Evolutionary conservation across 164 flowering plant genomes (phyloP).

Genomic region (Aristolochia contorta): DNA sequence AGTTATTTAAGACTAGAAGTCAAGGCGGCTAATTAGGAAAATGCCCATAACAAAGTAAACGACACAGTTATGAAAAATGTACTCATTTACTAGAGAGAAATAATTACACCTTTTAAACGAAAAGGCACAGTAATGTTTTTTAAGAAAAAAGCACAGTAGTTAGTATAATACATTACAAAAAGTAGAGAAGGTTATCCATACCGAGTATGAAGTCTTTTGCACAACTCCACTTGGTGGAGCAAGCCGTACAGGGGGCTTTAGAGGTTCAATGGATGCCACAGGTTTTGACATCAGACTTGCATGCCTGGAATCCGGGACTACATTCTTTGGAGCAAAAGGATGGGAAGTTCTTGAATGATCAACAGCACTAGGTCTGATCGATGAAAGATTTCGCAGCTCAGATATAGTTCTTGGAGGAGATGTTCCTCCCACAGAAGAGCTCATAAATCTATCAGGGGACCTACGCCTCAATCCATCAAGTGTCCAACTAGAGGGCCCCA

Average conservation of each 20-base stretch:
- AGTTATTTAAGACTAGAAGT: too few relatives aligned
- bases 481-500: too few relatives aligned
- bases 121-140: neutral
- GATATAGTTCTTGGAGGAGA: conserved; percentile 39
- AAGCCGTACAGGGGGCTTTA: conserved; percentile 32
- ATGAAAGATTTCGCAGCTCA: conserved; percentile 24
- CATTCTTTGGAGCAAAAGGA: conserved; percentile 31
- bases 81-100: too few relatives aligned
- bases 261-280: conserved; percentile 23
- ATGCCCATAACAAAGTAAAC: too few relatives aligned
- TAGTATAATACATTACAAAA: neutral
- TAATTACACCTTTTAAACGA: too few relatives aligned
- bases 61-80: too few relatives aligned
- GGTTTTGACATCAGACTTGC: conserved; percentile 27
- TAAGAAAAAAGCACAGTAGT: neutral
- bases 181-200: conserved; percentile 9
- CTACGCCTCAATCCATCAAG: conserved; percentile 47
- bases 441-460: conserved; percentile 47
- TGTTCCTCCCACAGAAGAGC: conserved; percentile 40
- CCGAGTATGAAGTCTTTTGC: conserved; percentile 38
- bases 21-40: too few relatives aligned
- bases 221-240: conserved; percentile 20
- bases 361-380: conserved; percentile 28
- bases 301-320: conserved; percentile 31
- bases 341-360: conserved; percentile 34